Conservation (phyloP, 345 rosid genomes). For the Jatropha curcas region DNA sequence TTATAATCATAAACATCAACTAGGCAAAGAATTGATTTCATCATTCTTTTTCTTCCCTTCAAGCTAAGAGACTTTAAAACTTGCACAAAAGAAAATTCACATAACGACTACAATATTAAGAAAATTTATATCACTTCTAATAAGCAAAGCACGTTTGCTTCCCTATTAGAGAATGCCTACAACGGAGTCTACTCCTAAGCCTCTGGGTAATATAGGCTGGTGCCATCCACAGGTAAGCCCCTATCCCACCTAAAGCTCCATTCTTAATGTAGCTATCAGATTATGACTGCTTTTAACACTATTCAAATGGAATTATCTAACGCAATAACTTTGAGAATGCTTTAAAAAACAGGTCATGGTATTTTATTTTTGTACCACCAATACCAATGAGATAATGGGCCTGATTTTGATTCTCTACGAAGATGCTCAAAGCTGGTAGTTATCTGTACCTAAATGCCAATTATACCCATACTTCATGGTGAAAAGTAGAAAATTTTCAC, state of each 20-base stretch:
- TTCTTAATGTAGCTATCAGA: neutral
- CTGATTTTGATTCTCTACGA: neutral
- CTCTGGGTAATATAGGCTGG: neutral
- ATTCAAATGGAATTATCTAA: neutral
- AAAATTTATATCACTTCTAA: neutral
- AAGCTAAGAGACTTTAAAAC: neutral
- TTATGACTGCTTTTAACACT: neutral
- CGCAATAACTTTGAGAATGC: neutral
- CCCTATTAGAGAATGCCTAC: no score
- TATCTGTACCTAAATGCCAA: neutral
- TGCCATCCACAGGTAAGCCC: neutral
- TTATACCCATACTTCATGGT: neutral
- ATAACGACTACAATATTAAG: neutral
- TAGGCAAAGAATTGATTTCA: neutral
- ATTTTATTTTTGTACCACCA: neutral
- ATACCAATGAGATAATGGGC: neutral
- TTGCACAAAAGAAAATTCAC: neutral
- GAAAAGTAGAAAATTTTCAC: neutral
- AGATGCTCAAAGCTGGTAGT: neutral
- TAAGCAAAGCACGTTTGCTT: neutral
- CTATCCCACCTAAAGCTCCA: neutral
- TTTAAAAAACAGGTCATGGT: neutral
- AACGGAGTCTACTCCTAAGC: neutral
- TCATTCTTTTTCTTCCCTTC: neutral
- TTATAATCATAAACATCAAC: neutral